phyloP scores from a whole-genome alignment of 441 rosid genomes.

The Lepidium campestre region DNA sequence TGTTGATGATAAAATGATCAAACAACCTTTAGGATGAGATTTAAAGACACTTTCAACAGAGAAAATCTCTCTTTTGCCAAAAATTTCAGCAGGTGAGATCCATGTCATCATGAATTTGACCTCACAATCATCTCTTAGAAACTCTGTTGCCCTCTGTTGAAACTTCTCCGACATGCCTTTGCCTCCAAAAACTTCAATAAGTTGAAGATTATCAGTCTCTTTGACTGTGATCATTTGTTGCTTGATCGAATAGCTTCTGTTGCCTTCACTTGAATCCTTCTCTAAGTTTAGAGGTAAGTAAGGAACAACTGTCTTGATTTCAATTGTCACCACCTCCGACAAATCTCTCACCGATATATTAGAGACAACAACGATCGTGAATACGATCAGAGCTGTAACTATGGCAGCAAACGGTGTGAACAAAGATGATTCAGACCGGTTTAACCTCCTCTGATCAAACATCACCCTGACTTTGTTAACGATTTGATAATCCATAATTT shows the following conservation, averaged over 20 bases:
- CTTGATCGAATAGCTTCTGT: background rate
- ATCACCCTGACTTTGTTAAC: constrained; percentile 17
- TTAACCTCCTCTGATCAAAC: constrained; percentile 17
- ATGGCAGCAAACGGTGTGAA: constrained; percentile 24
- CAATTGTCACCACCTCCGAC: constrained; percentile 6
- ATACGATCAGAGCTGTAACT: constrained; percentile 38
- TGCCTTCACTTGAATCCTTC: constrained; percentile 6
- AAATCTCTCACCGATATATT: constrained; percentile 16
- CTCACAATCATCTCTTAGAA: constrained; percentile 40
- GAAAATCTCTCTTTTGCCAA: constrained; percentile 41
- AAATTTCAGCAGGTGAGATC: constrained; percentile 40
- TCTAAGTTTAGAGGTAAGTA: constrained; percentile 21
- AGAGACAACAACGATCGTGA: constrained; percentile 26
- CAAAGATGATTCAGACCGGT: constrained; percentile 26
- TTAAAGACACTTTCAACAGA: constrained; percentile 42
- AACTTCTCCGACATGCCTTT: constrained; percentile 36
- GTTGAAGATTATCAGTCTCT: constrained; percentile 23
- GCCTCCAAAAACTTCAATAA: constrained; percentile 40
- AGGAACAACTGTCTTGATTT: constrained; percentile 23
- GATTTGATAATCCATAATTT: constrained; percentile 8
- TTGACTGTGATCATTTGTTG: background rate
- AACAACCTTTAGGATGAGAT: constrained; percentile 43
- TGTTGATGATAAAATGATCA: constrained; percentile 45
- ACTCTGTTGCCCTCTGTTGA: constrained; percentile 42
- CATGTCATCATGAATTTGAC: constrained; percentile 59